Base-by-base conservation (phyloP, 176 grass and related monocot genomes). In the Avena insularis region DNA sequence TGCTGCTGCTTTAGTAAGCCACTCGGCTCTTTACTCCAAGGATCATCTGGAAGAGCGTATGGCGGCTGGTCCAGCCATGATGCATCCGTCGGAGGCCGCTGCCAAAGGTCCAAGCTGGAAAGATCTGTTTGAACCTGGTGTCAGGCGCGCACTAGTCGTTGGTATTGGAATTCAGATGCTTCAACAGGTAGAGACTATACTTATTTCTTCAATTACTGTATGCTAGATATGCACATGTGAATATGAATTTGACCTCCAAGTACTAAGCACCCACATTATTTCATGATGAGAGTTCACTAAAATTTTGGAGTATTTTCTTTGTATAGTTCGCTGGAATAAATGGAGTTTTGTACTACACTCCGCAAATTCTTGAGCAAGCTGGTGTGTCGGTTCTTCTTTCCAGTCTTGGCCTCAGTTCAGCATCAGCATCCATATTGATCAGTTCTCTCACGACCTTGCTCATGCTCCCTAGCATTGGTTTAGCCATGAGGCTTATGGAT, bases 401-500 rank as follows among this genome's bases (percentile, higher is more conserved):
- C 87, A 98, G 95, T 75, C 80, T 95, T 65, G 95, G 95, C 29
- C 86, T 98, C 43, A 90, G 95, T 87, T 98, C 95, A n/a, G 88
- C 94, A 73, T 98, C 95, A 80, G 93, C 93, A 81, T 95, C 95
- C 65, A 92, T 98, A 64, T 90, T 98, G 69, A 93, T 93, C 65
- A 95, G 95, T 89, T 90, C 93, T 86, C 78, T 98, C 48, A 98
- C 91, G 38, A 95, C 95, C 46, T 84, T 98, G 77, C 71, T 98
- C 47, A 98, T 98, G 95, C 93, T 98, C 56, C 95, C 95, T 64
- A 92, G 93, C 86, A 98, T 98, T 81, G 93, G 91, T 64, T 84
- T 98, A 68, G 93, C 95, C 43, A 98, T 98, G 95, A 92, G 90
- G 79, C 93, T 98, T 61, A 98, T 98, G 95, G 95, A 98, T 89